Evolutionary conservation across 2,329 filamentous ascomycete species (phyloP).

Genomic region (Xylaria sp.): DNA sequence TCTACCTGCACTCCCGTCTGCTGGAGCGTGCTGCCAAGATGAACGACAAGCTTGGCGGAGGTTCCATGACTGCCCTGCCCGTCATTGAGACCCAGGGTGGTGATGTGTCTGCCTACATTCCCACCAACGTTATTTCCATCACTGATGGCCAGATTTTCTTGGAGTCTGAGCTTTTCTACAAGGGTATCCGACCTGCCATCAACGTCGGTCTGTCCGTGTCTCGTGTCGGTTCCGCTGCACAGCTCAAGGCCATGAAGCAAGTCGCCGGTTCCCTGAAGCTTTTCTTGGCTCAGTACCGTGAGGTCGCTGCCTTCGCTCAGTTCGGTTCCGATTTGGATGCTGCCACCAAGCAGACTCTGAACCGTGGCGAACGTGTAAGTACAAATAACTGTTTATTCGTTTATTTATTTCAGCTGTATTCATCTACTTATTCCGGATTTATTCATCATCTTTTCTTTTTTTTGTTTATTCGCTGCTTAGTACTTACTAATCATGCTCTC

Average conservation of each 20-base stretch:
- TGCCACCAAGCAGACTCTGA: constrained; percentile 97
- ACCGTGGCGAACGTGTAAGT: constrained; percentile 95
- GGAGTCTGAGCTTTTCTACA: constrained; percentile 99
- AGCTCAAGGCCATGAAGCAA: constrained; percentile 99
- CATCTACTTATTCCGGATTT: too few species aligned
- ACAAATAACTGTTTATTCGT: constrained; percentile 11
- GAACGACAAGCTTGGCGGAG: constrained; percentile 93
- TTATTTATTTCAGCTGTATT: not conserved
- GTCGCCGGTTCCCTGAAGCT: constrained; percentile 99
- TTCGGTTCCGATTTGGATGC: constrained; percentile 99
- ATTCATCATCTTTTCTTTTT: too few species aligned
- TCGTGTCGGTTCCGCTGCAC: constrained; percentile 98
- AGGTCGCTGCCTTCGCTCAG: constrained; percentile 98
- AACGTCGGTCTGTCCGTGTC: constrained; percentile 99
- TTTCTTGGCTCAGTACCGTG: constrained; percentile 99
- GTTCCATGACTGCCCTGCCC: constrained; percentile 96
- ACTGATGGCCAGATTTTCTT: constrained; percentile 99
- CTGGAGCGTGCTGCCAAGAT: constrained; percentile 99
- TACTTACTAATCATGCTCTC: constrained; percentile 40
- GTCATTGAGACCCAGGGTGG: constrained; percentile 99
- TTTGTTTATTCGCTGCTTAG: not conserved
- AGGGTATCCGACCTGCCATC: constrained; percentile 99
- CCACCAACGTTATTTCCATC: constrained; percentile 99
- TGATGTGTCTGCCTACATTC: constrained; percentile 99
- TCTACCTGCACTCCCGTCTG: constrained; percentile 99